phyloP scores from a whole-genome alignment of 225 moss, liverwort and hornwort genomes.

The Straminergon stramineum region DNA sequence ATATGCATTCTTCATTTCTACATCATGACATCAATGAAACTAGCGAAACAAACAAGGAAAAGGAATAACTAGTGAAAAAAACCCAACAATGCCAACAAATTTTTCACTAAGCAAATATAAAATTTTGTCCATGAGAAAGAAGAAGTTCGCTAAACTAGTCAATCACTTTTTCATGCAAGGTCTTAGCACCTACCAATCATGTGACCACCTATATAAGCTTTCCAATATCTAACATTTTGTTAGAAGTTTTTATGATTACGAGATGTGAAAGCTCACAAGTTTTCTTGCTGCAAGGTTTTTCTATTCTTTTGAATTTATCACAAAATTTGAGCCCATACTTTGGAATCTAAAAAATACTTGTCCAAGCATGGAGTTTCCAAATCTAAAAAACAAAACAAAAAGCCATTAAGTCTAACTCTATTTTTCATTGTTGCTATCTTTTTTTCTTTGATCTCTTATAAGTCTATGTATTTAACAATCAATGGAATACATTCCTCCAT shows the following conservation, averaged over 20 bases:
- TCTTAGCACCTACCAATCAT: too few species aligned
- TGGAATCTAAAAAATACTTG: background rate
- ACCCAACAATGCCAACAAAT: background rate
- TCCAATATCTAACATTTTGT: background rate
- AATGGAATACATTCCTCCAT: background rate
- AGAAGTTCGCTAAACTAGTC: background rate
- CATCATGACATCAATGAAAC: background rate
- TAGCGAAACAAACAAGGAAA: background rate
- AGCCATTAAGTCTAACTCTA: fast-evolving
- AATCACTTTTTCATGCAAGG: background rate
- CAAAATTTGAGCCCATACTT: background rate
- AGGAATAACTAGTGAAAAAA: background rate
- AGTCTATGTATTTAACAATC: background rate
- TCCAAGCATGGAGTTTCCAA: background rate
- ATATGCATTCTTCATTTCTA: too few species aligned
- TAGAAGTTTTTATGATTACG: background rate
- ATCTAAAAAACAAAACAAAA: background rate
- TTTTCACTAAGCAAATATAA: background rate
- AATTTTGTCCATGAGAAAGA: background rate
- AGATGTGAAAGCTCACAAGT: background rate
- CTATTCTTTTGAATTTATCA: background rate
- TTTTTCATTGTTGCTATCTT: background rate
- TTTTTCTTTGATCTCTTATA: too few species aligned
- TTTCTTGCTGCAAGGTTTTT: background rate
- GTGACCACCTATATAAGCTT: background rate